Evolutionary conservation across 169 alveolate species (phyloP).

Genomic region (Hepatocystis sp.): DNA sequence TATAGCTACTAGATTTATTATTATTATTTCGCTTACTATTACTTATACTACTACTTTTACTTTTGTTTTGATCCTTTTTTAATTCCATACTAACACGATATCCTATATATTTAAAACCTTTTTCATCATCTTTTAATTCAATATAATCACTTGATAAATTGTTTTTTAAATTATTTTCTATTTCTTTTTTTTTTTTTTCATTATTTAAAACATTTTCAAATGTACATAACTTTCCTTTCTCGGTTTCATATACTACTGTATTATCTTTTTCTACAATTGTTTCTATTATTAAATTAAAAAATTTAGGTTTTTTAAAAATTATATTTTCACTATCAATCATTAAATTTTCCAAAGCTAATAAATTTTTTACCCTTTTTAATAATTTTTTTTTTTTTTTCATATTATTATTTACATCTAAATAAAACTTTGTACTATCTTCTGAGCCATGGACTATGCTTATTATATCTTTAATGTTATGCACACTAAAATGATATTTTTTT

Average conservation of each 20-base stretch:
- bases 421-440: constrained; percentile 29
- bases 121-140: constrained; percentile 72
- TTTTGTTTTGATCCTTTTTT: constrained; percentile 69
- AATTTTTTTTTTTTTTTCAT: constrained; percentile 48
- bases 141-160: constrained; percentile 34
- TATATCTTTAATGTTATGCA: constrained; percentile 26
- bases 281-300: constrained; percentile 66
- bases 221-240: constrained; percentile 15
- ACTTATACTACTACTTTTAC: too few relatives aligned
- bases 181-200: constrained; percentile 22
- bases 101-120: constrained; percentile 62
- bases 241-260: constrained; percentile 30
- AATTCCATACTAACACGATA: constrained; percentile 71
- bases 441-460: constrained; percentile 47
- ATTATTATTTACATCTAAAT: constrained; percentile 44
- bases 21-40: too few relatives aligned
- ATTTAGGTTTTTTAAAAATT: constrained; percentile 61
- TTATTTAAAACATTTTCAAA: constrained; percentile 40
- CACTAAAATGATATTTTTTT: constrained; percentile 33
- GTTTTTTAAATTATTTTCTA: constrained; percentile 5
- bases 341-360: constrained; percentile 51
- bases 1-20: too few relatives aligned
- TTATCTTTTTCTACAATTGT: constrained; percentile 23
- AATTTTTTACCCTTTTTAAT: constrained; percentile 42
- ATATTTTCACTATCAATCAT: constrained; percentile 46